Base-by-base conservation (phyloP, 73 alveolate species). In the Stentor coeruleus region DNA sequence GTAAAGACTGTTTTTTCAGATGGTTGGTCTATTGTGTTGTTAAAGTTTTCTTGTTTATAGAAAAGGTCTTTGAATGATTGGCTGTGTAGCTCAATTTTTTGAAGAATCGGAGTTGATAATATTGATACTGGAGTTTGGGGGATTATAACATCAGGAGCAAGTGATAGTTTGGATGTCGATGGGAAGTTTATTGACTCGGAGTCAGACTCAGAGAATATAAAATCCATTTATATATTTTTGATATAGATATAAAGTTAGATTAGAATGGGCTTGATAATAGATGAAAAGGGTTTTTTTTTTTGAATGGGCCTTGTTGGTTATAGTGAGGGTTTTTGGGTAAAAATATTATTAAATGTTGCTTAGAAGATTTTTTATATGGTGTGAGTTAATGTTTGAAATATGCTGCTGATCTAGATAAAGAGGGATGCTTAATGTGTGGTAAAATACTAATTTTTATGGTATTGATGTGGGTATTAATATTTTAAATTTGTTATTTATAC, bases 151-250 rank as follows among this genome's bases (percentile, higher is more conserved):
- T 20, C 66, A 49, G 66, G 20, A 11, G 66, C 20, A 11, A 20
- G 20, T 49, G 6, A 6, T 11, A 49, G 66, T 11, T 49, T 49
- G 28, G 20, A 6, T 20, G 6, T 20, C 20, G 66, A 20, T 20
- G 66, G 28, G 28, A 49, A 49, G 66, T 11, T 20, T 49, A 49
- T 6, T 20, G 6, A 20, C 66, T 49, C 66, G 66, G 66, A 49
- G 66, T 49, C 66, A 49, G 66, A 49, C 28, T 49, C 66, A 20
- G 66, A 49, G 6, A 11, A 20, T 20, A 11, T 49, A 20, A 49
- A 49, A 49, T 49, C 66, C 66, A 49, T 49, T 49, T 49, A 49
- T 49, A 49, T n/a, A n/a, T n/a, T n/a, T n/a, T n/a, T n/a, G n/a
- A n/a, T n/a, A n/a, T n/a, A n/a, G n/a, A n/a, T n/a, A n/a, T n/a